Conservation (phyloP, 306 rosid genomes). For the Rosa persica region DNA sequence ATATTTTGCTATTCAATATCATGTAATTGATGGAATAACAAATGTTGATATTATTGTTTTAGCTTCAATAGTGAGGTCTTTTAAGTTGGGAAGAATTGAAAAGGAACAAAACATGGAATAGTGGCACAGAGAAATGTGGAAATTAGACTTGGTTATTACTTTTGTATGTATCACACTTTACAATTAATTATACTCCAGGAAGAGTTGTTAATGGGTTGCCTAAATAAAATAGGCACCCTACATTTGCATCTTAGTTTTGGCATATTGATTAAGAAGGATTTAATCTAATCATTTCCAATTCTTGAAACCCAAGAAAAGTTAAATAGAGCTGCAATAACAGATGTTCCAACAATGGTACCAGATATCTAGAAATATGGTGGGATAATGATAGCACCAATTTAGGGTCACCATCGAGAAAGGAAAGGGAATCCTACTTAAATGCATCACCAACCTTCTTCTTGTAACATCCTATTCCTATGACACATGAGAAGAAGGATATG, state of each 20-base stretch:
- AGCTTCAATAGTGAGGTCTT: not conserved
- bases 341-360: slow-evolving; percentile 11
- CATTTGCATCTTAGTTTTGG: not conserved
- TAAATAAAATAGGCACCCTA: not conserved
- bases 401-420: slow-evolving; percentile 6
- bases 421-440: slow-evolving; percentile 15
- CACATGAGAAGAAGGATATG: slow-evolving; percentile 14
- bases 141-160: not conserved
- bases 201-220: not conserved
- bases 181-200: not conserved
- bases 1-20: not conserved
- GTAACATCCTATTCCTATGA: slow-evolving; percentile 18
- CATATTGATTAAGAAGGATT: not conserved
- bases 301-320: not conserved
- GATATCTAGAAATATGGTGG: not conserved
- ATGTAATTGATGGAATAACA: not conserved
- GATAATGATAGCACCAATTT: slow-evolving; percentile 11
- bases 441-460: slow-evolving; percentile 19
- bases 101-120: not conserved
- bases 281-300: not conserved
- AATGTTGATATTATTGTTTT: not conserved
- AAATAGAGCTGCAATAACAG: not conserved
- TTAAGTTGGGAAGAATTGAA: not conserved
- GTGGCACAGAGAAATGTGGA: not conserved
- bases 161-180: not conserved